Evolutionary conservation across 805 yeast genomes (phyloP).

Genomic region (Saturnispora kantuleensis): DNA sequence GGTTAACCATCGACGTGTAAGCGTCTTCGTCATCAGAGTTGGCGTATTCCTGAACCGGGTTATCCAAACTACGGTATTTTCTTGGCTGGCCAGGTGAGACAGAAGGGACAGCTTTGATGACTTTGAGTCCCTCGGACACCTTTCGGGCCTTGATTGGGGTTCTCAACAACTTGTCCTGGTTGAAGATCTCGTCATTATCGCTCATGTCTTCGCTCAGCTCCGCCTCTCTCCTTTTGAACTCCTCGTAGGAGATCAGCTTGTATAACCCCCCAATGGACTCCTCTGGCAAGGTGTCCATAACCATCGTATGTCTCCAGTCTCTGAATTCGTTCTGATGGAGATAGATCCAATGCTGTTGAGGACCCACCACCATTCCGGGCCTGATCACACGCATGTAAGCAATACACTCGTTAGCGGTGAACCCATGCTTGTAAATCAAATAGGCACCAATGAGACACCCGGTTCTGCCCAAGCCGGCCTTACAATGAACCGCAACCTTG

Average conservation of each 20-base stretch:
- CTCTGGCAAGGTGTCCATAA: slow-evolving; percentile 57
- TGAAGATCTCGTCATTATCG: slow-evolving; percentile 20
- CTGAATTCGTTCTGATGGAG: slow-evolving; percentile 92
- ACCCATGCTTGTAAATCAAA: slow-evolving; percentile 89
- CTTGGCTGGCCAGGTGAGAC: slow-evolving; percentile 98
- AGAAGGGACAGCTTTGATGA: slow-evolving; percentile 64
- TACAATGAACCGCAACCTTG: slow-evolving; percentile 97
- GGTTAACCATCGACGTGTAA: slow-evolving; percentile 13
- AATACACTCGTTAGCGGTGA: slow-evolving; percentile 94
- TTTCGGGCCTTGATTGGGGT: slow-evolving; percentile 70
- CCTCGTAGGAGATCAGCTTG: slow-evolving; percentile 53
- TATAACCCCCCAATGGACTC: slow-evolving; percentile 57
- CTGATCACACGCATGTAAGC: slow-evolving; percentile 93
- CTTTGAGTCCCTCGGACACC: slow-evolving; percentile 56
- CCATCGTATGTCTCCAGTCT: slow-evolving; percentile 93
- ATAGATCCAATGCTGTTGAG: slow-evolving; percentile 98
- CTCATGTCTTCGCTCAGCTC: slow-evolving; percentile 18
- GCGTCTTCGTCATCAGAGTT: slow-evolving; percentile 29
- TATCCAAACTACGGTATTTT: slow-evolving; percentile 38
- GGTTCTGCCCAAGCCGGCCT: slow-evolving; percentile 96
- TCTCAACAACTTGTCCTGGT: slow-evolving; percentile 33
- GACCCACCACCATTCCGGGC: slow-evolving; percentile 99
- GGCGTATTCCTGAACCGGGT: slow-evolving; percentile 23
- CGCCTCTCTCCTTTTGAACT: slow-evolving; percentile 40
- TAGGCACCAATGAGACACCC: slow-evolving; percentile 98